Evolutionary conservation across 2,329 filamentous ascomycete species (phyloP), one percentile per base, ranked within the genome.

Genomic region (Albophoma yamanashiensis): DNA sequence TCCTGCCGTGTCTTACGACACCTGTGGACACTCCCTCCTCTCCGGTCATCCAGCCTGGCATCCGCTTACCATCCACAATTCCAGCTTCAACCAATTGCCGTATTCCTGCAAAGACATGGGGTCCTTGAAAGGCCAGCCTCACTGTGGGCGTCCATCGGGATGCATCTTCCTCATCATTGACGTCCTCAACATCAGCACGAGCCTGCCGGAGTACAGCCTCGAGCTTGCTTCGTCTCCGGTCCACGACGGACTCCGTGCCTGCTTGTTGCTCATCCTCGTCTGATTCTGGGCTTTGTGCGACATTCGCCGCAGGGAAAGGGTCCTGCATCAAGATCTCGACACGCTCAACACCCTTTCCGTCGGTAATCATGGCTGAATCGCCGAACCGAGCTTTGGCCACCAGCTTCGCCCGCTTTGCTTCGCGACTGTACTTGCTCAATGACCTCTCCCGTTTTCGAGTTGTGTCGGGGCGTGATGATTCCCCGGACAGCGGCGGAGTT

Each of bases 21-120:
- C 89, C 89, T 43, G 86, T 79, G 58, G 89, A 94, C 6, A 94
- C 85, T 0, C 87, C 89, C 53, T 91, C 89, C 68, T 96, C 91
- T 2, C 91, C 92, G 1, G 91, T 94, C 87, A 96, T 88, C 91
- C 91, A 96, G 0, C 89, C 89, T 0, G 92, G 91, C 88, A 95
- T 92, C 59, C 79, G 83, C 67, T 86, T 82, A 1, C 90, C 88
- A 69, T 95, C 85, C 34, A 96, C 77, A 57, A 89, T 79, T 0
- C 90, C 91, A 20, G 83, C 76, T 71, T 95, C 91, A 0, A 93
- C 88, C 39, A 96, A 78, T 67, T 88, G 85, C 56, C 90, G 82
- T 31, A 96, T 79, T 0, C 92, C 92, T 0, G 87, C 87, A 74
- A 95, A 93, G 3, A 96, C 86, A 69, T 96, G 90, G 0, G 81